These are phyloP conservation scores for Neospermospora avenae DNA, from an alignment of 2,329 filamentous ascomycete species.

Conservation along the genomic window DNA sequence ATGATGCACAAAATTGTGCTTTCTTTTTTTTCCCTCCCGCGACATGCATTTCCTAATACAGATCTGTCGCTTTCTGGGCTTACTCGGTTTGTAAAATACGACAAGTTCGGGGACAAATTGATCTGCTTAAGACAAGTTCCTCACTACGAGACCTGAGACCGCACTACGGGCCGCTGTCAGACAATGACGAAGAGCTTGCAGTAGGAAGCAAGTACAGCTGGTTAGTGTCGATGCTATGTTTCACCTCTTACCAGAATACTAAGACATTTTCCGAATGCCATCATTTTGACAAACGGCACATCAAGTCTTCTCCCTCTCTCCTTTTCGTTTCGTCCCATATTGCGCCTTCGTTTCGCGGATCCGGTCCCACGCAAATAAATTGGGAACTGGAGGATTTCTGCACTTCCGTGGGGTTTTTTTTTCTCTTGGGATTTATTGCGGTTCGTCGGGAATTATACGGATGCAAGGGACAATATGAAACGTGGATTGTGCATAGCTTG, in stretches of 20 bases:
- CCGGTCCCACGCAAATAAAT: background rate
- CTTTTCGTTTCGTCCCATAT: background rate
- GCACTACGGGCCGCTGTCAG: conserved; percentile 8
- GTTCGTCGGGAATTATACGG: background rate
- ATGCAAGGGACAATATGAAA: background rate
- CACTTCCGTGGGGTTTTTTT: background rate
- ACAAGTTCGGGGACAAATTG: background rate
- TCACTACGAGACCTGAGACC: conserved; percentile 3
- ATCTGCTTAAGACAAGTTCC: background rate
- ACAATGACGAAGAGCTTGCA: too few relatives aligned
- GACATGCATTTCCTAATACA: background rate
- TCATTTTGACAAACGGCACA: background rate
- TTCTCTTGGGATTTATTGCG: background rate
- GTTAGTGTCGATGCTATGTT: too few relatives aligned
- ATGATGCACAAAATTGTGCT: background rate
- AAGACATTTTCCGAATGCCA: background rate
- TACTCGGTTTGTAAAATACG: background rate
- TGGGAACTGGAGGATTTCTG: background rate
- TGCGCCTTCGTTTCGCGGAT: background rate
- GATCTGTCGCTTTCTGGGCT: background rate
- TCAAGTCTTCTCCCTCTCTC: background rate
- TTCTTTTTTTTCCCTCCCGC: background rate
- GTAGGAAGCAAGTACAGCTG: background rate
- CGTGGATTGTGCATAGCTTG: background rate
- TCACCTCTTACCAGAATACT: conserved; percentile 4